phyloP scores from a whole-genome alignment of 2,329 filamentous ascomycete species.

The Cephalotrichum gorgonifer region DNA sequence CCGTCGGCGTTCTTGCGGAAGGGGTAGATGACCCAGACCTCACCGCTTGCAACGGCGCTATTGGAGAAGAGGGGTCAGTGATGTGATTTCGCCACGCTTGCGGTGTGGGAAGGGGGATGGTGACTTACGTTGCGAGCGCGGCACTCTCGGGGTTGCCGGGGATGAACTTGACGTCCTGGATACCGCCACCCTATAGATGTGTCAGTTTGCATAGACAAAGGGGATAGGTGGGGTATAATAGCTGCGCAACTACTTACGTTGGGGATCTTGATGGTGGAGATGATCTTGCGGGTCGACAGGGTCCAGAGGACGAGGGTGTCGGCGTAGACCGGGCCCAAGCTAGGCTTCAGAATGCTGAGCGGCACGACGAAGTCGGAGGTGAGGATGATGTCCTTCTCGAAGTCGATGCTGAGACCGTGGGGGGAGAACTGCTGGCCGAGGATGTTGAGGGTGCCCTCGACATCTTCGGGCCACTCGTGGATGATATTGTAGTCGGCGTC shows the following conservation, averaged over 20 bases:
- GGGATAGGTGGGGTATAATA: fast-evolving
- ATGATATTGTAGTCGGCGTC: constrained; percentile 50
- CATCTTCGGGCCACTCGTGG: constrained; percentile 50
- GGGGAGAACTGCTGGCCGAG: constrained; percentile 51
- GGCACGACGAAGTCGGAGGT: constrained; percentile 56
- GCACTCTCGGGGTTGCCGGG: constrained; percentile 47
- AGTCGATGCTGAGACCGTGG: constrained; percentile 49
- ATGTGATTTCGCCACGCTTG: neutral
- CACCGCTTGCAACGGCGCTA: constrained; percentile 43
- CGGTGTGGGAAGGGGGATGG: neutral
- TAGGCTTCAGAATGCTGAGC: constrained; percentile 50
- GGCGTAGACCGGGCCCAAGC: constrained; percentile 38
- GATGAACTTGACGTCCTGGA: constrained; percentile 57
- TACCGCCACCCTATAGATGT: constrained; percentile 35
- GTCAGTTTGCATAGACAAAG: neutral
- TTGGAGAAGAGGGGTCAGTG: neutral
- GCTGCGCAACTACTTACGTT: constrained; percentile 22
- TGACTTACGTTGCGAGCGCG: constrained; percentile 39
- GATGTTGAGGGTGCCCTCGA: constrained; percentile 41
- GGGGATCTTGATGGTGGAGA: constrained; percentile 51
- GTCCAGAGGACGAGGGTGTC: constrained; percentile 52
- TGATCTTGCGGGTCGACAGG: constrained; percentile 38
- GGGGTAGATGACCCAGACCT: constrained; percentile 58
- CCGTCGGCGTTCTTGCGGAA: constrained; percentile 43
- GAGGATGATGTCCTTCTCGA: constrained; percentile 43